Evolutionary conservation across 1,284 basidiomycete genomes (phyloP).

Genomic region (Anthracocystis walkeri): DNA sequence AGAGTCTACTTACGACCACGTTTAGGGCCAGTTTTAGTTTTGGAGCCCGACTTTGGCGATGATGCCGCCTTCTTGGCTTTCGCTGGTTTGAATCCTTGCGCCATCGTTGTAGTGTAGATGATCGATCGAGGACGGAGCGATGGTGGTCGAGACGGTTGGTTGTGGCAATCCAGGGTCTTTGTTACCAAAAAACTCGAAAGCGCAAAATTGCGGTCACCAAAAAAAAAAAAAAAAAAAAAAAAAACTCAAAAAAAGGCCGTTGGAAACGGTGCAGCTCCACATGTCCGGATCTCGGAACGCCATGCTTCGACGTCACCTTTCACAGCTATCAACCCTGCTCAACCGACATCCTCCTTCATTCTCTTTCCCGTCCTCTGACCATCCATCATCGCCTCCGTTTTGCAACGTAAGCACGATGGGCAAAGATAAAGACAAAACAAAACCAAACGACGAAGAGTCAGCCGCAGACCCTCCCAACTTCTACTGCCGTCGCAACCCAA

Average conservation of each 20-base stretch:
- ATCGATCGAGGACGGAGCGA: not conserved
- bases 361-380: not conserved
- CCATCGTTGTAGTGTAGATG: constrained; percentile 29
- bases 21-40: constrained; percentile 51
- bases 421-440: constrained; percentile 30
- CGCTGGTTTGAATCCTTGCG: constrained; percentile 58
- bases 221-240: not conserved
- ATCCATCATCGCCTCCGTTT: not conserved
- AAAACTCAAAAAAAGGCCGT: not conserved
- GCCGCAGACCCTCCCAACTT: constrained; percentile 34
- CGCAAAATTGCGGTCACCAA: constrained; percentile 11
- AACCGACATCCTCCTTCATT: not conserved
- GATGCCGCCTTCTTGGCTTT: constrained; percentile 43
- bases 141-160: constrained; percentile 6
- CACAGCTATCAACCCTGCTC: not conserved
- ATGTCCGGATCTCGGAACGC: constrained; percentile 26
- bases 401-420: no score
- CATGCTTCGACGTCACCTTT: not conserved
- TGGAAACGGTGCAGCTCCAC: constrained; percentile 39
- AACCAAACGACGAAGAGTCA: constrained; percentile 5
- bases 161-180: not conserved
- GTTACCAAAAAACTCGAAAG: not conserved
- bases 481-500: constrained; percentile 47
- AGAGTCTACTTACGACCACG: constrained; percentile 50
- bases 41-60: constrained; percentile 33